A percentile compares a stretch with the other conserved stretches of the same genome.
These are phyloP conservation scores for Rhizophora apiculata DNA, from an alignment of 345 rosid species.

Conservation along the genomic window DNA sequence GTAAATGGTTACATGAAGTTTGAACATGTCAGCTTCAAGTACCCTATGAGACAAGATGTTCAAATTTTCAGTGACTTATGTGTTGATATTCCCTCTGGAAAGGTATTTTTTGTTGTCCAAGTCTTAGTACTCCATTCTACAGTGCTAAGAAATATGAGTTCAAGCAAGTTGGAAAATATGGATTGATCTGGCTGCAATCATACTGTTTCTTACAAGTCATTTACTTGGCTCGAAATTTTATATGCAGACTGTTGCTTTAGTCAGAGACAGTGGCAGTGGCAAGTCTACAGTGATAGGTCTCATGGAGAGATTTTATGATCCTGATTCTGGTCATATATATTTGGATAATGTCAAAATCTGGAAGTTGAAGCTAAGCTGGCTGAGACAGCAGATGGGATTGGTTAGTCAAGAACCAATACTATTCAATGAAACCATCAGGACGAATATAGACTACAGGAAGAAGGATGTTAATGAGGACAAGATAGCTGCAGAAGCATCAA, in stretches of 20 bases:
- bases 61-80: slow-evolving; percentile 62
- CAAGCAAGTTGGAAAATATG: not conserved
- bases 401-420: slow-evolving; percentile 75
- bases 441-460: slow-evolving; percentile 64
- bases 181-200: not conserved
- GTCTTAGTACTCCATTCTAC: not conserved
- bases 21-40: slow-evolving; percentile 67
- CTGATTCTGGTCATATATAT: slow-evolving; percentile 49
- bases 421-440: slow-evolving; percentile 61
- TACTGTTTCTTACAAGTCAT: not conserved
- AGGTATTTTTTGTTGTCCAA: slow-evolving; percentile 35
- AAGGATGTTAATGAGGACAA: slow-evolving; percentile 46
- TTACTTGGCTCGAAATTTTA: not conserved
- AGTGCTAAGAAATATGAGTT: not conserved
- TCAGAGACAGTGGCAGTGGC: slow-evolving; percentile 80
- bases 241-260: slow-evolving; percentile 61
- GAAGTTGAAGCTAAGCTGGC: slow-evolving; percentile 51
- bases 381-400: slow-evolving; percentile 69
- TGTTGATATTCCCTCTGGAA: slow-evolving; percentile 66
- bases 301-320: slow-evolving; percentile 68
- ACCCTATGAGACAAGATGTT: slow-evolving; percentile 65
- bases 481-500: slow-evolving; percentile 56
- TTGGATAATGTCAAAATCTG: slow-evolving; percentile 41
- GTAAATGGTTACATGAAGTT: slow-evolving; percentile 59
- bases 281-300: slow-evolving; percentile 70